Evolutionary conservation across 164 flowering plant genomes (phyloP).

Genomic region (Umbellularia californica): DNA sequence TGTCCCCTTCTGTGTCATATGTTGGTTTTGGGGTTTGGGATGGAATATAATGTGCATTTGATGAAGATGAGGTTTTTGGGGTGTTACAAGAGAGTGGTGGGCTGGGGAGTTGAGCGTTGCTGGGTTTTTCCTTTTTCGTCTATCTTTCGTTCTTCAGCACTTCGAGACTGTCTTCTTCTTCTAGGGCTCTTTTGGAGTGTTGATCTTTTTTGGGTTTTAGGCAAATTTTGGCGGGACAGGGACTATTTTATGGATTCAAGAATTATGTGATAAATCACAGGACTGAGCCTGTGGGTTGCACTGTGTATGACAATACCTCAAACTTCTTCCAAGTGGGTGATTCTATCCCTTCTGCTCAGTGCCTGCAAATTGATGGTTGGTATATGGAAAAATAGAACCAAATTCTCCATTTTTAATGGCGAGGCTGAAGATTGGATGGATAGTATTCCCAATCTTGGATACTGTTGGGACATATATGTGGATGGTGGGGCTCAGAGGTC

Average conservation of each 20-base stretch:
- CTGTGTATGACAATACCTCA: background rate
- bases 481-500: background rate
- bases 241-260: background rate
- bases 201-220: background rate
- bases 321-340: background rate
- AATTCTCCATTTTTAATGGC: background rate
- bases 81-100: too few relatives aligned
- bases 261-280: background rate
- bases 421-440: background rate
- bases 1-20: too few relatives aligned
- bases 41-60: too few relatives aligned
- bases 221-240: background rate
- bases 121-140: too few relatives aligned
- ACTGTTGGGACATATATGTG: background rate
- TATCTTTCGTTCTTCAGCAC: too few relatives aligned
- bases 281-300: background rate
- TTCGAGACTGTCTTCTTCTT: too few relatives aligned
- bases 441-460: background rate
- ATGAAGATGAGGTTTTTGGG: too few relatives aligned
- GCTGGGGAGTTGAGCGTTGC: too few relatives aligned
- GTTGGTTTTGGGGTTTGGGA: too few relatives aligned
- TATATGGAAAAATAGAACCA: background rate
- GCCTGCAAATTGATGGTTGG: background rate
- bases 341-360: background rate
- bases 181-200: background rate